A percentile compares a stretch with the other conserved stretches of the same genome.
phyloP scores from a whole-genome alignment of 2,329 filamentous ascomycete genomes.

The Curvularia verruculosa region DNA sequence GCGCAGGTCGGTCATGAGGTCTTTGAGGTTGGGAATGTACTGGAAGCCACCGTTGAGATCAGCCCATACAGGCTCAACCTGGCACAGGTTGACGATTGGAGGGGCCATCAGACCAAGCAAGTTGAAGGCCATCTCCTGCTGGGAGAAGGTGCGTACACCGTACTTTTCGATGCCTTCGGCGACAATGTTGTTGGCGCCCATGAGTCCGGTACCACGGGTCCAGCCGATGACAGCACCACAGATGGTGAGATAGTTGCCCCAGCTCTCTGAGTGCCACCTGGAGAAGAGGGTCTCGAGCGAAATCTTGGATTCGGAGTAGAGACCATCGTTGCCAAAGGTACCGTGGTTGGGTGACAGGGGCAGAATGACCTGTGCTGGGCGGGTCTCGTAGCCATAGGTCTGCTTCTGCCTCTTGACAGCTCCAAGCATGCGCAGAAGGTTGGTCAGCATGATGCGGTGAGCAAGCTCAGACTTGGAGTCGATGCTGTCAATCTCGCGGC shows the following conservation, averaged over 20 bases:
- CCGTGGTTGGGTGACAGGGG: conserved; percentile 97
- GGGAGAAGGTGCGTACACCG: conserved; percentile 96
- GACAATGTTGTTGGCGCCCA: conserved; percentile 97
- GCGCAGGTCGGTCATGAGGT: conserved; percentile 89
- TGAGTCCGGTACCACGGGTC: conserved; percentile 97
- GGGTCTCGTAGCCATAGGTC: conserved; percentile 86
- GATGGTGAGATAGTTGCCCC: conserved; percentile 96
- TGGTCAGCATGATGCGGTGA: conserved; percentile 98
- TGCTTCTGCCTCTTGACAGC: conserved; percentile 90
- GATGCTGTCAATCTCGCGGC: conserved; percentile 93
- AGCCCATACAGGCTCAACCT: conserved; percentile 92
- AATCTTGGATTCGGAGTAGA: conserved; percentile 98
- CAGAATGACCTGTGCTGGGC: conserved; percentile 93
- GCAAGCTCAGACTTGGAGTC: conserved; percentile 98
- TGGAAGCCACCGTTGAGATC: conserved; percentile 97
- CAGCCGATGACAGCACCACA: conserved; percentile 98
- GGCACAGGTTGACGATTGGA: conserved; percentile 91
- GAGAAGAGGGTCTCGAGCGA: conserved; percentile 97
- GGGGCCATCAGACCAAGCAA: conserved; percentile 95
- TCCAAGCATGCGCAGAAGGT: conserved; percentile 88
- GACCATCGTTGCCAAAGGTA: conserved; percentile 95
- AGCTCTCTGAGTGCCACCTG: conserved; percentile 96
- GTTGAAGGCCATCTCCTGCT: conserved; percentile 99
- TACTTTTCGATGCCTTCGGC: conserved; percentile 96
- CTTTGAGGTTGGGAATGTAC: conserved; percentile 95